Percentiles rank a stretch among this genome's conserved stretches.
phyloP scores from a whole-genome alignment of 2,329 filamentous ascomycete genomes.

The Talaromyces sp. region DNA sequence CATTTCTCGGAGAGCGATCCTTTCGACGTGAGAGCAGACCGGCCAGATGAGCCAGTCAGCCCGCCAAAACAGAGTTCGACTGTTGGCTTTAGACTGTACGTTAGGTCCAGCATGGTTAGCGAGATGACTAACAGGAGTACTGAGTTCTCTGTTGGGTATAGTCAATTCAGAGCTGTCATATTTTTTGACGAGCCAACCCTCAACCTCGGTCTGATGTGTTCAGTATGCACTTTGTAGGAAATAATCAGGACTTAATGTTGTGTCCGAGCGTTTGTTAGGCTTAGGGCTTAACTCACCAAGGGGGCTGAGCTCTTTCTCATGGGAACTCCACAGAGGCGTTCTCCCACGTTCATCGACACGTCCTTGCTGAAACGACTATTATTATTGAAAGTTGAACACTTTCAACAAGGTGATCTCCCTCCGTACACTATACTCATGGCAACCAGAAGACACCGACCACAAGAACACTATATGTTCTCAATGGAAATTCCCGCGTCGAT shows the following conservation, averaged over 20 bases:
- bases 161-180: slow-evolving; percentile 20
- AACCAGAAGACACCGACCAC: not conserved
- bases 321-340: slow-evolving; percentile 7
- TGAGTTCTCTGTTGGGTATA: not conserved
- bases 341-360: slow-evolving; percentile 3
- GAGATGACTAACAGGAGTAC: not conserved
- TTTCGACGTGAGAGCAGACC: not conserved
- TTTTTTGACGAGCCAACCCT: slow-evolving; percentile 1
- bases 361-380: slow-evolving; percentile 5
- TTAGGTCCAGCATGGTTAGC: not conserved
- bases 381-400: not conserved
- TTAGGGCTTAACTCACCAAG: slow-evolving; percentile 7
- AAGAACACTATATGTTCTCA: not conserved
- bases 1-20: not conserved
- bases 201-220: slow-evolving; percentile 5
- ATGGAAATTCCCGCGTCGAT: not conserved
- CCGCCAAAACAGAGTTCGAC: not conserved
- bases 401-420: not conserved
- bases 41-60: not conserved
- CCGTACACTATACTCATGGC: not conserved
- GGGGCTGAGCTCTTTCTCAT: not conserved
- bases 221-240: not conserved
- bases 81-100: not conserved
- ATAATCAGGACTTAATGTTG: not conserved
- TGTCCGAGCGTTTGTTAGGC: slow-evolving; percentile 13